Base-by-base conservation (phyloP, 495 filamentous ascomycete species). In the Lasiosphaeria hispida region DNA sequence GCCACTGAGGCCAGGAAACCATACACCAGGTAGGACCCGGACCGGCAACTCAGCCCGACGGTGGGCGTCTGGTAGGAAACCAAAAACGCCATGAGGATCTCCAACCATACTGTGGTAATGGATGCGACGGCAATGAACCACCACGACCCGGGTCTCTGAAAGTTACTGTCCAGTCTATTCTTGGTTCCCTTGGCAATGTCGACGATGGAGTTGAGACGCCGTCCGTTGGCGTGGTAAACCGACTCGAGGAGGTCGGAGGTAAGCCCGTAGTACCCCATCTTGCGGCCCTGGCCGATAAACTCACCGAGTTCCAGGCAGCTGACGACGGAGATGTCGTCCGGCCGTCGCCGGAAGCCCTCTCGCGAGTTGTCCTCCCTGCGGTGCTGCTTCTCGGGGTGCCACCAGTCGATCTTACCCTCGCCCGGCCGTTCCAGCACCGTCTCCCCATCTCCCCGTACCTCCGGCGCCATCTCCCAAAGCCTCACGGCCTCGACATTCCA, bases 31-130 rank as follows among this genome's bases (percentile, higher is more conserved):
- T 81, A 82, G 0, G 73, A 75, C 2, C 78, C 77, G 38, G 72
- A 78, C 18, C 80, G 68, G 55, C 80, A 83, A 3, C 74, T 75
- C 6, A 82, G 57, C 2, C 80, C 80, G n/a, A 79, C 73, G 3
- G 77, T 80, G 0, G 77, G 77, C 0, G 73, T 79, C 51, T 65
- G 71, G 53, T 63, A 76, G 0, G 71, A 75, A n/a, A 80, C 40
- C 48, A 76, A 60, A 55, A 79, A 73, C 3, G 77, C 70, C 30
- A 78, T 73, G 17, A 64, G 54, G 23, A 64, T 51, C 15, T 69
- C 70, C 18, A 55, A 53, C 15, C 53, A 58, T 5, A 80, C 74
- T 15, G 76, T 63, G 1, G 61, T 23, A 14, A 74, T 36, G 2
- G 79, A 61, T 14, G 53, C 57, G 5, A 65, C 14, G 14, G 59